These are phyloP conservation scores for Lactarius hatsudake DNA, from an alignment of 768 basidiomycete species.

Conservation along the genomic window DNA sequence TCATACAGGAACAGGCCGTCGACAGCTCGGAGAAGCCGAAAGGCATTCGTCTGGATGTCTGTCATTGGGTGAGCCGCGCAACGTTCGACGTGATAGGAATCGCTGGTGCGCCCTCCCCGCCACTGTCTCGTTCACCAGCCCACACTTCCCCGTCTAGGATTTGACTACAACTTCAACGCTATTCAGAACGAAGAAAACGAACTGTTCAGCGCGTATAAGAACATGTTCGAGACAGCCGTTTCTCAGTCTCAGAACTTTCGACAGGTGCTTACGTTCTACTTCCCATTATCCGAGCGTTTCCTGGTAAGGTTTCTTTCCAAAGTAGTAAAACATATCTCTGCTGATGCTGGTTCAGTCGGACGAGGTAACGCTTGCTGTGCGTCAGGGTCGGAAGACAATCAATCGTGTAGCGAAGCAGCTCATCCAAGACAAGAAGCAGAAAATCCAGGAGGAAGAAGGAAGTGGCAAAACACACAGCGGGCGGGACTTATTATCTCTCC, in stretches of 20 bases:
- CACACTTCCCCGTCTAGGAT: slow-evolving; percentile 47
- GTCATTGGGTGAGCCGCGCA: slow-evolving; percentile 75
- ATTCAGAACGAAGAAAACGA: slow-evolving; percentile 78
- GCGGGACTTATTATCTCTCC: slow-evolving; percentile 72
- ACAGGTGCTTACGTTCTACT: slow-evolving; percentile 52
- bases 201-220: slow-evolving; percentile 74
- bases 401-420: slow-evolving; percentile 68
- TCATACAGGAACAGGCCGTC: slow-evolving; percentile 40
- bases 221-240: slow-evolving; percentile 76
- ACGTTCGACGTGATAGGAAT: slow-evolving; percentile 91
- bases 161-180: slow-evolving; percentile 84
- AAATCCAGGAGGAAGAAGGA: slow-evolving; percentile 59
- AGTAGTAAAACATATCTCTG: neutral
- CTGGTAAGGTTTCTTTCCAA: slow-evolving; percentile 47
- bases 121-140: neutral
- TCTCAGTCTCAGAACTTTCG: slow-evolving; percentile 50
- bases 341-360: slow-evolving; percentile 49
- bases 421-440: slow-evolving; percentile 75
- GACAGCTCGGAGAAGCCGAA: slow-evolving; percentile 18
- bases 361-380: slow-evolving; percentile 45
- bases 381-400: slow-evolving; percentile 60
- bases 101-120: slow-evolving; percentile 51
- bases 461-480: slow-evolving; percentile 51
- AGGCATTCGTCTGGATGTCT: slow-evolving; percentile 60
- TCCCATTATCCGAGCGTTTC: slow-evolving; percentile 51